These are phyloP conservation scores for Ceratocystis alfenasii DNA, from an alignment of 2,329 filamentous ascomycete genomes.

Conservation along the genomic window DNA sequence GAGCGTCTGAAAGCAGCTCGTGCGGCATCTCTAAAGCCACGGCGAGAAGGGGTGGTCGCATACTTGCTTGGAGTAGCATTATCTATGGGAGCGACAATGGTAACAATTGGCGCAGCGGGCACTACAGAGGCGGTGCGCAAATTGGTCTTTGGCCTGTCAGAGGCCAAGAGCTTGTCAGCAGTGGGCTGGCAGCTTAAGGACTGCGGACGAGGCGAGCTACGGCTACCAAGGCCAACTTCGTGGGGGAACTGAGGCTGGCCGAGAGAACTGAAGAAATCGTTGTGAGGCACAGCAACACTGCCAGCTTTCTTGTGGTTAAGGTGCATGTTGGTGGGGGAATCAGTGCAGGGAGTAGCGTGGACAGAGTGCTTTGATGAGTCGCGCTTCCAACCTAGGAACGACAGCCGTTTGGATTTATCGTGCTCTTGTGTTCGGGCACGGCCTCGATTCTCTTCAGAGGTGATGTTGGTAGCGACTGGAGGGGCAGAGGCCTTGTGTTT, in stretches of 20 bases:
- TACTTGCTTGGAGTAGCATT: neutral
- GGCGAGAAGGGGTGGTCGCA: neutral
- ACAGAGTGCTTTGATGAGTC: constrained; percentile 12
- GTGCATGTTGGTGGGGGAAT: neutral
- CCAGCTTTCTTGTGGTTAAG: neutral
- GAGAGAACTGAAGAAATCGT: constrained; percentile 7
- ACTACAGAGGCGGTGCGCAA: neutral
- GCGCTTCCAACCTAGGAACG: constrained; percentile 20
- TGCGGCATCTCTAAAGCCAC: constrained; percentile 20
- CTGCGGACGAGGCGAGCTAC: neutral
- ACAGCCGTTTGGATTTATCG: constrained; percentile 17
- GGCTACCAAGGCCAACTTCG: constrained; percentile 1
- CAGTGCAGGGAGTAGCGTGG: neutral
- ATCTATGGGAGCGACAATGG: constrained; percentile 12
- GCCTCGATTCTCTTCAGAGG: constrained; percentile 18
- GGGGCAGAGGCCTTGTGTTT: constrained; percentile 8
- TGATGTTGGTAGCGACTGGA: constrained; percentile 15
- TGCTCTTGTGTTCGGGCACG: constrained; percentile 13
- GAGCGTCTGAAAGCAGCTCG: constrained; percentile 18
- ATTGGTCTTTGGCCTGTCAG: neutral
- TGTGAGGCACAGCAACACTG: neutral
- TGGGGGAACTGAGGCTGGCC: constrained; percentile 1
- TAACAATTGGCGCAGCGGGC: constrained; percentile 15
- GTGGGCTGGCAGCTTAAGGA: neutral
- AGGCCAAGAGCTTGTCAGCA: neutral